phyloP scores from a whole-genome alignment of 495 filamentous ascomycete species.

The Sporormia fimetaria region DNA sequence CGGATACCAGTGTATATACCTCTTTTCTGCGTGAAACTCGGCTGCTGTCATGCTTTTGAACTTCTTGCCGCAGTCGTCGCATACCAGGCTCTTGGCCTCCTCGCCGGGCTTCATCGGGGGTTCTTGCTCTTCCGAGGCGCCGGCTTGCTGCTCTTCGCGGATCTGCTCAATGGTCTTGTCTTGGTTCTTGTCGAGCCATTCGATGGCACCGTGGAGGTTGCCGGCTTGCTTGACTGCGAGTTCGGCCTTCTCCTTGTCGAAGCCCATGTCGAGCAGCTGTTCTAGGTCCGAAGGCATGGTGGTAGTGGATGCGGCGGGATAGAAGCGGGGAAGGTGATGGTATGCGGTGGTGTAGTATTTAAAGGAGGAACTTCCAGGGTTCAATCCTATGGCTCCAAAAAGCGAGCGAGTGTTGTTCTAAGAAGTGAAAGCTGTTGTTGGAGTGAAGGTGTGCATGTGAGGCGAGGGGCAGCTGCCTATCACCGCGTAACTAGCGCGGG shows the following conservation, averaged over 20 bases:
- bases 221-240: slow-evolving; percentile 71
- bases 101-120: slow-evolving; percentile 51
- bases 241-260: slow-evolving; percentile 67
- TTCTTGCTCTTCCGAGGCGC: slow-evolving; percentile 23
- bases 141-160: slow-evolving; percentile 47
- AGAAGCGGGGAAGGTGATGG: neutral
- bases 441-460: too few species aligned
- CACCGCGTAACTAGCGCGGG: too few species aligned
- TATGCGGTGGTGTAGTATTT: neutral
- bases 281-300: slow-evolving; percentile 50
- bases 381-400: neutral
- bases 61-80: slow-evolving; percentile 88
- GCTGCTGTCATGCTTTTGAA: slow-evolving; percentile 71
- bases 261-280: slow-evolving; percentile 87
- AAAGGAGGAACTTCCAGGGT: neutral
- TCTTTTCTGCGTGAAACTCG: slow-evolving; percentile 82
- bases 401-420: slow-evolving; percentile 1
- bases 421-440: neutral
- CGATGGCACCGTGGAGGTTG: slow-evolving; percentile 69
- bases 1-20: slow-evolving; percentile 38
- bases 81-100: slow-evolving; percentile 55
- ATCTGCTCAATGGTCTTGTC: slow-evolving; percentile 74
- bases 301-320: neutral
- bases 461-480: too few species aligned
- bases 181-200: slow-evolving; percentile 87